Percentiles rank a stretch among this genome's conserved stretches.
Evolutionary conservation across 2,329 filamentous ascomycete genomes (phyloP).

Genomic region (Colletotrichum musicola): DNA sequence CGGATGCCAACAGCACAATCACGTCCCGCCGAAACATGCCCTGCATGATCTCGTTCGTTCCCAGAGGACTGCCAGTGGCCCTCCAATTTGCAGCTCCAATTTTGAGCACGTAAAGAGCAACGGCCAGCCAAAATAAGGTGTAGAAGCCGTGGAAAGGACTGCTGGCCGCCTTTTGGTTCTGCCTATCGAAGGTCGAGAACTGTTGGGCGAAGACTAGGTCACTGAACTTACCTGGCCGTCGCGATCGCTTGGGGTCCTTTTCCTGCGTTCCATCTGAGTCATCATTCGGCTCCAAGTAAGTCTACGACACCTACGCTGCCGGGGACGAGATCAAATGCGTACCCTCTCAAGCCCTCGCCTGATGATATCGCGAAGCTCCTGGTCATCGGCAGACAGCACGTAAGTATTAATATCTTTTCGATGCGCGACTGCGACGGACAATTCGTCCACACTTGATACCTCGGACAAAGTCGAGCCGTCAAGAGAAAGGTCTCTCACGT

Average conservation of each 20-base stretch:
- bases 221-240: constrained; percentile 49
- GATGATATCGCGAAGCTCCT: constrained; percentile 31
- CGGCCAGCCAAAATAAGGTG: constrained; percentile 81
- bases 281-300: not conserved
- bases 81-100: constrained; percentile 77
- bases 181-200: constrained; percentile 80
- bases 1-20: constrained; percentile 69
- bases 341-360: constrained; percentile 35
- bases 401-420: constrained; percentile 37
- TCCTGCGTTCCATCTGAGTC: constrained; percentile 13
- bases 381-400: constrained; percentile 48
- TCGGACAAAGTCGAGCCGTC: constrained; percentile 34
- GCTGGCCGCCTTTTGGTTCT: constrained; percentile 73
- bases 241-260: constrained; percentile 29
- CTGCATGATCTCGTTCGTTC: constrained; percentile 78
- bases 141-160: constrained; percentile 85
- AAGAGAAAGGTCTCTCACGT: constrained; percentile 19
- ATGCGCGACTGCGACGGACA: not conserved
- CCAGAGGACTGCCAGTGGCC: constrained; percentile 76
- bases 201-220: constrained; percentile 77
- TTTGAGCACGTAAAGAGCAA: constrained; percentile 74
- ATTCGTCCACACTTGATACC: constrained; percentile 36
- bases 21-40: constrained; percentile 72
- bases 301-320: not conserved
- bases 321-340: not conserved